Base-by-base conservation (phyloP, 768 basidiomycete genomes). In the Lactarius evosmus region DNA sequence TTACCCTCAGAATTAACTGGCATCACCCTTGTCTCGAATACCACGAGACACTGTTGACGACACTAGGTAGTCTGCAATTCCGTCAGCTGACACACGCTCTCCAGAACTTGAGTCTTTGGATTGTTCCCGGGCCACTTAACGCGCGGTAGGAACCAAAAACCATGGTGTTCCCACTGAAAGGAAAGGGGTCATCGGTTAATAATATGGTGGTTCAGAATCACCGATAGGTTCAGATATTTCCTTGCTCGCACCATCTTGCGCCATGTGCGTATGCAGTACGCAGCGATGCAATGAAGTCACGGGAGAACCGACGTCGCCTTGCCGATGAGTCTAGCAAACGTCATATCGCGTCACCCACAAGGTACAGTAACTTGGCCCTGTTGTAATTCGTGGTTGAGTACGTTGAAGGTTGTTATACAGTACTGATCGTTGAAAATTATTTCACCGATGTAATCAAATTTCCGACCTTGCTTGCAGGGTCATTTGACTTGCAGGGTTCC, bases 71-170 rank as follows among this genome's bases (percentile, higher is more conserved):
- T 49, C 46, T n/a, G 16, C 8, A 14, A 38, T 27, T 34, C 56
- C 25, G 52, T 36, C 56, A 53, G 36, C 49, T 41, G 62, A 29
- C 40, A 9, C 12, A 32, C 58, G 49, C 12, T n/a, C 40, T 29
- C 17, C 29, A 46, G 14, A 14, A 44, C 14, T 14, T 30, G 11
- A 40, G 33, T 38, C 34, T 0, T 52, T 34, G 14, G n/a, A 41
- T 40, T 33, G 50, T 58, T 34, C 56, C 62, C 52, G 17, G 41
- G 41, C n/a, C 41, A 17, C 17, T 17, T 17, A 6, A 29, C 46
- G 36, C 52, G 33, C 56, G 54, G 19, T 6, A 57, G 22, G 25
- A 0, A 5, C 22, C 22, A 14, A 22, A 25, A 49, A 25, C 9
- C 22, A 22, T 12, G n/a, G 22, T 1, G 46, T 27, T 25, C 25